phyloP scores from a whole-genome alignment of 306 rosid genomes.

The Cotoneaster glaucophyllus region DNA sequence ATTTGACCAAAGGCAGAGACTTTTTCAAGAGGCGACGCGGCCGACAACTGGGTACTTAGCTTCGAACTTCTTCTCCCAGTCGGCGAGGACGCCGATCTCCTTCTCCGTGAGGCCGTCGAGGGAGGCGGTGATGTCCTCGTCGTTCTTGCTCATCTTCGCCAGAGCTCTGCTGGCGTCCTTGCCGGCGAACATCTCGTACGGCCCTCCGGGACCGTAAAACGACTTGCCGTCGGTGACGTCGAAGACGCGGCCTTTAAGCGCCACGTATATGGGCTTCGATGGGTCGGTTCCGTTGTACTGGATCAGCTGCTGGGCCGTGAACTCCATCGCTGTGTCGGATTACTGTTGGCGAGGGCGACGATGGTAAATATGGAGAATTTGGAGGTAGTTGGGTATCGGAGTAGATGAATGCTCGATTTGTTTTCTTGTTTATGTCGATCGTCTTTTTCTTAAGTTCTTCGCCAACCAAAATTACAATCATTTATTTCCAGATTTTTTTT shows the following conservation, averaged over 20 bases:
- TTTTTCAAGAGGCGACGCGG: slow-evolving; percentile 40
- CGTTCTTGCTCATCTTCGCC: slow-evolving; percentile 92
- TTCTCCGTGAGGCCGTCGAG: slow-evolving; percentile 86
- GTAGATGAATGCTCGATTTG: background rate
- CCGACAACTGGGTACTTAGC: slow-evolving; percentile 90
- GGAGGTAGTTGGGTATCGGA: background rate
- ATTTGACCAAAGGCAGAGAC: background rate
- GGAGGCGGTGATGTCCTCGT: slow-evolving; percentile 54
- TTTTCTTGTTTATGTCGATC: too few relatives aligned
- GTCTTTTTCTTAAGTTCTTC: background rate
- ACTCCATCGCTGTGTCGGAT: slow-evolving; percentile 40
- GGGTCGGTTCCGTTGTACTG: slow-evolving; percentile 70
- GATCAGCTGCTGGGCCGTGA: slow-evolving; percentile 47
- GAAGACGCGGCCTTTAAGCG: slow-evolving; percentile 71
- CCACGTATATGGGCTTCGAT: slow-evolving; percentile 77
- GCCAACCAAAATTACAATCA: too few relatives aligned
- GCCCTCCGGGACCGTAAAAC: slow-evolving; percentile 89
- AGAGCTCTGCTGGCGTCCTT: slow-evolving; percentile 95
- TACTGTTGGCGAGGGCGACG: background rate
- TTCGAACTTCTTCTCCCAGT: slow-evolving; percentile 91
- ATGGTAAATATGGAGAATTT: background rate
- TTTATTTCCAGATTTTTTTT: too few relatives aligned
- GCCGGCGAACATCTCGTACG: slow-evolving; percentile 93
- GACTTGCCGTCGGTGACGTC: slow-evolving; percentile 77
- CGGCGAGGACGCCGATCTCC: slow-evolving; percentile 89